Evolutionary conservation across 108 stramenopile species (phyloP).

Genomic region (Mediolabrus comicus): DNA sequence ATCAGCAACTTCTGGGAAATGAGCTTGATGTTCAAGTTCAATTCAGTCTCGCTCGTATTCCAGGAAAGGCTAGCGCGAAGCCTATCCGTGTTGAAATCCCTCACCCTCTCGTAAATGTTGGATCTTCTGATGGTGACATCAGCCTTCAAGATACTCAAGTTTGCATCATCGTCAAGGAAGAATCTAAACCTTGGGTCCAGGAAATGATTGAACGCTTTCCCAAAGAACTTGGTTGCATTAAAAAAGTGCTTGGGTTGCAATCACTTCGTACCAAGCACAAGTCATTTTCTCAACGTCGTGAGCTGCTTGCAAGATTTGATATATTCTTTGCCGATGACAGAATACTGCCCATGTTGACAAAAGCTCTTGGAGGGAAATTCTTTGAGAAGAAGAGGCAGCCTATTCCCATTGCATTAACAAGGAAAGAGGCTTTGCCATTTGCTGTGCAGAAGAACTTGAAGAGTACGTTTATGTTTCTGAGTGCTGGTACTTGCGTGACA

Average conservation of each 20-base stretch:
- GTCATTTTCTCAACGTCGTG: slow-evolving; percentile 73
- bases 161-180: slow-evolving; percentile 95
- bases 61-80: slow-evolving; percentile 57
- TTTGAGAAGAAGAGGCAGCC: slow-evolving; percentile 90
- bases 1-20: slow-evolving; percentile 53
- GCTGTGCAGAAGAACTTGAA: slow-evolving; percentile 58
- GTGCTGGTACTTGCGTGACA: slow-evolving; percentile 82
- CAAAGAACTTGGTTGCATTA: slow-evolving; percentile 73
- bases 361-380: slow-evolving; percentile 89
- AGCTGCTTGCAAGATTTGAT: slow-evolving; percentile 71
- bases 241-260: slow-evolving; percentile 79
- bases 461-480: slow-evolving; percentile 76
- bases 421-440: slow-evolving; percentile 72
- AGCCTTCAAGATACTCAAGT: slow-evolving; percentile 63
- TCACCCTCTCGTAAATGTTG: slow-evolving; percentile 59
- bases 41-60: slow-evolving; percentile 66
- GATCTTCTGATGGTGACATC: neutral
- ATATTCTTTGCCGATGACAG: slow-evolving; percentile 95
- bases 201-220: slow-evolving; percentile 74
- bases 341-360: slow-evolving; percentile 92
- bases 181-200: slow-evolving; percentile 81
- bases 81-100: slow-evolving; percentile 76
- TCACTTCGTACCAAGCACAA: slow-evolving; percentile 86
- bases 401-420: slow-evolving; percentile 72
- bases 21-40: slow-evolving; percentile 72